Evolutionary conservation across 2,329 filamentous ascomycete species (phyloP), one percentile per base, ranked within the genome.

Genomic region (Proliferodiscus dingleyae): DNA sequence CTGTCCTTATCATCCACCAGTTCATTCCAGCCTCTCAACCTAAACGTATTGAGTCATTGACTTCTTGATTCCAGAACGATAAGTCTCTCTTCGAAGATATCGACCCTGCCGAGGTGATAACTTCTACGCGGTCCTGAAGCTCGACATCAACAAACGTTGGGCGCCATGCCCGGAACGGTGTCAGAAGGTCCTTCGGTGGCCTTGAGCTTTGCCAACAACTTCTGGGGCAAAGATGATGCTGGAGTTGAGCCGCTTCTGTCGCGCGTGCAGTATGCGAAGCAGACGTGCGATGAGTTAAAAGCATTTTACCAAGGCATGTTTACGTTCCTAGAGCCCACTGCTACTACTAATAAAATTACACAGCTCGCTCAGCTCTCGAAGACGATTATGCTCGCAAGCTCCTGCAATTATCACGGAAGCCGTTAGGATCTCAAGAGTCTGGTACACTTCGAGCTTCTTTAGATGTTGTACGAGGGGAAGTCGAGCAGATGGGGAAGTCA

Each of bases 181-280:
- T 61, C 55, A 29, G 62, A 65, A 47, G 59, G 59, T 26, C 64
- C 64, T n/a, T 58, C 63, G 32, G 63, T 66, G 23, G 52, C 63
- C 24, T 51, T 68, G 51, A 68, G 65, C 52, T 68, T 98, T 72
- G 91, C 93, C 61, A 98, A 98, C 72, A 98, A 98, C 67, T 98
- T 98, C 69, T 98, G 93, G 93, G 93, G 93, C 54, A 97, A 95
- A 74, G 91, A 97, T 66, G 93, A 98, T 74, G 93, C 91, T 41
- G 94, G 93, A 64, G 90, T 98, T 62, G 77, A 77, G 37, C 94
- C 93, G 47, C 80, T 98, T 62, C 77, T 98, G 23, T 88, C 91
- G 66, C 91, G 93, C 62, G 95, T 98, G 89, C 85, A 89, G 63
- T 85, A 83, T 67, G 89, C 93, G 39, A 98, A 98, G 73, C 81